Evolutionary conservation across 2,329 filamentous ascomycete genomes (phyloP).

Genomic region (Aaosphaeria pasadenensis): DNA sequence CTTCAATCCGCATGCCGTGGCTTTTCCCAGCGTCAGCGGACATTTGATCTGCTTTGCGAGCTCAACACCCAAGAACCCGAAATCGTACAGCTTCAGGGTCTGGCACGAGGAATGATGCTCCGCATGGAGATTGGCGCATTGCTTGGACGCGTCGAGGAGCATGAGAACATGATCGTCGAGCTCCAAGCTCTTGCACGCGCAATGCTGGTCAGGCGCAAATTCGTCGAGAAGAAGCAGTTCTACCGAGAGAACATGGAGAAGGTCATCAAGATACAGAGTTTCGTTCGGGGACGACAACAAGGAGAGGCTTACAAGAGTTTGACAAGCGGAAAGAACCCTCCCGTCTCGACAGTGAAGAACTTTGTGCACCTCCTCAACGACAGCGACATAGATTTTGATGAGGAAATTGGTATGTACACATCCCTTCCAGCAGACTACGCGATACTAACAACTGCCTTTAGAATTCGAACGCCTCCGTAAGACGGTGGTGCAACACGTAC

Average conservation of each 20-base stretch:
- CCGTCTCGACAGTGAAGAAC: constrained; percentile 94
- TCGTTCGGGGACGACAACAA: constrained; percentile 90
- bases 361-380: constrained; percentile 98
- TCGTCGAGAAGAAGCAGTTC: constrained; percentile 80
- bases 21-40: constrained; percentile 60
- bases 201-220: constrained; percentile 69
- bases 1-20: constrained; percentile 69
- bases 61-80: constrained; percentile 67
- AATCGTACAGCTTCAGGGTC: constrained; percentile 68
- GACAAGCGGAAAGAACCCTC: constrained; percentile 93
- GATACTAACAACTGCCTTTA: constrained; percentile 4
- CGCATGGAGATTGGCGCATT: constrained; percentile 71
- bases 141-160: constrained; percentile 73
- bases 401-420: constrained; percentile 65
- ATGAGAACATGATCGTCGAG: constrained; percentile 73
- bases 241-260: constrained; percentile 98
- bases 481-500: constrained; percentile 94
- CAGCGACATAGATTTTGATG: constrained; percentile 98
- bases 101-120: constrained; percentile 75
- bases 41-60: constrained; percentile 63
- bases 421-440: neutral
- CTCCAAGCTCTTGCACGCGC: constrained; percentile 74
- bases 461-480: constrained; percentile 94
- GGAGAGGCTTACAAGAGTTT: constrained; percentile 97
- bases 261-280: constrained; percentile 97